Conservation (phyloP, 2,329 filamentous ascomycete genomes). For the Amauroascus verrucosus region DNA sequence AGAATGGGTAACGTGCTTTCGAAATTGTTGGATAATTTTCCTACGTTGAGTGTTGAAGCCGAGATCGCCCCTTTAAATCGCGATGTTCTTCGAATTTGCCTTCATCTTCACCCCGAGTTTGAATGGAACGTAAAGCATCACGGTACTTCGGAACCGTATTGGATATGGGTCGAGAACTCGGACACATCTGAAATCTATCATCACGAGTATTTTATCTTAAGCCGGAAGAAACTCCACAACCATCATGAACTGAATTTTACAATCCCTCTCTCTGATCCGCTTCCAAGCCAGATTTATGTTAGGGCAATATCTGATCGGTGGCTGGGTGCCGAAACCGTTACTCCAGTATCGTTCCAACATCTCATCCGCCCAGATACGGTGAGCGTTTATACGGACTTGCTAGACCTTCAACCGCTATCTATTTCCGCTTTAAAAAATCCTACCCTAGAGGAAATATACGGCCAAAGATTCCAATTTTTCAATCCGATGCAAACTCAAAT, state of each 20-base stretch:
- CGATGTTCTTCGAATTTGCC: constrained; percentile 82
- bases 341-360: constrained; percentile 93
- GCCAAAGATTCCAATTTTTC: constrained; percentile 83
- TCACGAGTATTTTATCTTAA: constrained; percentile 92
- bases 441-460: constrained; percentile 77
- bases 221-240: constrained; percentile 77
- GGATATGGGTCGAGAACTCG: constrained; percentile 98
- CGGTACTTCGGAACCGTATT: constrained; percentile 90
- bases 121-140: constrained; percentile 89
- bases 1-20: constrained; percentile 73
- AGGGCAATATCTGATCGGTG: constrained; percentile 89
- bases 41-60: constrained; percentile 77
- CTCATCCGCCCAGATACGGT: constrained; percentile 95
- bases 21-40: constrained; percentile 79
- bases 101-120: constrained; percentile 82
- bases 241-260: constrained; percentile 98
- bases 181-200: constrained; percentile 97
- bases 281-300: constrained; percentile 93
- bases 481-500: constrained; percentile 99
- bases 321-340: constrained; percentile 92
- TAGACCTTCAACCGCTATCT: constrained; percentile 82
- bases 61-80: constrained; percentile 93
- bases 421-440: constrained; percentile 81
- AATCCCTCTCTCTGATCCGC: constrained; percentile 82
- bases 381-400: constrained; percentile 87